Conservation (phyloP, 257 asterid genomes). For the Leonotis leonurus region DNA sequence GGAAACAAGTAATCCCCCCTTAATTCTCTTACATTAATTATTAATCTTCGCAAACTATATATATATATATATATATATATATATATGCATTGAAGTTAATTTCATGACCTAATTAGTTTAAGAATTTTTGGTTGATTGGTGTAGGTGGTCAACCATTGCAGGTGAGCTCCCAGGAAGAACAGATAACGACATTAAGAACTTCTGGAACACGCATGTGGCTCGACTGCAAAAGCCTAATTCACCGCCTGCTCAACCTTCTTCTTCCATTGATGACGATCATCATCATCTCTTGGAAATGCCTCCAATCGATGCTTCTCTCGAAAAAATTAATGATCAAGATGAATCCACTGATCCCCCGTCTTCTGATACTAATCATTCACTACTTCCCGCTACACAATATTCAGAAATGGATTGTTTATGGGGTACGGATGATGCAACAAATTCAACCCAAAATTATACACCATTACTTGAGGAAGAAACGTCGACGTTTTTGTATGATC, state of each 20-base stretch:
- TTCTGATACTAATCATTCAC: not conserved
- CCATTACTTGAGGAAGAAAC: not conserved
- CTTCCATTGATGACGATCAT: not conserved
- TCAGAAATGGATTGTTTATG: not conserved
- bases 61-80: too few species aligned
- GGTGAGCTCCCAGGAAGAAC: constrained; percentile 6
- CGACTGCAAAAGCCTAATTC: not conserved
- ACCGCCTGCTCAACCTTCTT: not conserved
- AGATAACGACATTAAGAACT: constrained; percentile 13
- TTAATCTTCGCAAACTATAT: too few species aligned
- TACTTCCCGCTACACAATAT: too few species aligned
- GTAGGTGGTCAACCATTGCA: constrained; percentile 13
- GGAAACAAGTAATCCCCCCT: not conserved
- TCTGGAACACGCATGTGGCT: not conserved
- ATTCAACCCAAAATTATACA: not conserved
- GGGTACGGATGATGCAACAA: not conserved
- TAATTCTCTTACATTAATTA: not conserved
- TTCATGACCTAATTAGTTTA: not conserved
- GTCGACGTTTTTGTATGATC: too few species aligned
- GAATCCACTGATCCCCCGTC: not conserved
- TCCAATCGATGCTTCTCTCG: not conserved
- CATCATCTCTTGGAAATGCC: not conserved
- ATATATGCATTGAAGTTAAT: not conserved
- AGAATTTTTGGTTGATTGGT: not conserved
- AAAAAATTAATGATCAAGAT: not conserved